Percentiles rank a stretch among this genome's conserved stretches.
Conservation (phyloP, 805 yeast species). For the Jamesozyma gamospora region DNA sequence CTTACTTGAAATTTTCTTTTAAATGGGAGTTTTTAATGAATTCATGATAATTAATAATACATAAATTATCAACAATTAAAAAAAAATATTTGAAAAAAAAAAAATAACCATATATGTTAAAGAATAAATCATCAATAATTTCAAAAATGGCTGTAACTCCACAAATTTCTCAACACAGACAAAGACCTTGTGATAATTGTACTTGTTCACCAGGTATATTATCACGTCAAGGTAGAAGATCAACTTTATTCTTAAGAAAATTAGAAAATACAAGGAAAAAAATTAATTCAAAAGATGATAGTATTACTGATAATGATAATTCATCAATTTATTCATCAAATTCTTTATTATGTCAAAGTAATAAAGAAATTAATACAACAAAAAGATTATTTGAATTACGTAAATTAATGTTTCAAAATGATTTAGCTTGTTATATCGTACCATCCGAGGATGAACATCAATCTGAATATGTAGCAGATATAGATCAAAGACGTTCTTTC, state of each 20-base stretch:
- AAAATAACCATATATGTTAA: no score
- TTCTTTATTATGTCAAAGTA: slow-evolving; percentile 28
- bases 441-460: slow-evolving; percentile 93
- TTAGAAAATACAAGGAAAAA: slow-evolving; percentile 27
- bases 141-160: no score
- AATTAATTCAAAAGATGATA: neutral
- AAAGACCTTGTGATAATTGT: slow-evolving; percentile 60
- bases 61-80: no score
- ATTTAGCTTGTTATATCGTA: slow-evolving; percentile 62
- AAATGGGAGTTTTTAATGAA: no score
- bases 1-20: no score
- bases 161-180: no score
- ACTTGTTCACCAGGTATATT: slow-evolving; percentile 78
- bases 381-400: slow-evolving; percentile 54
- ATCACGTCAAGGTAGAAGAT: slow-evolving; percentile 55
- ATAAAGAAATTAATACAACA: slow-evolving; percentile 44
- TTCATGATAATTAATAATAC: no score
- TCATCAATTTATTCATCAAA: slow-evolving; percentile 33
- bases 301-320: slow-evolving; percentile 7
- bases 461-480: slow-evolving; percentile 74
- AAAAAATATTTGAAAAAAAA: no score
- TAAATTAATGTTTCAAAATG: slow-evolving; percentile 48
- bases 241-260: slow-evolving; percentile 35
- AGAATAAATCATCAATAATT: no score
- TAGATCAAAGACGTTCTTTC: slow-evolving; percentile 75